Base-by-base conservation (phyloP, 768 basidiomycete genomes). In the Lentinula sp. region DNA sequence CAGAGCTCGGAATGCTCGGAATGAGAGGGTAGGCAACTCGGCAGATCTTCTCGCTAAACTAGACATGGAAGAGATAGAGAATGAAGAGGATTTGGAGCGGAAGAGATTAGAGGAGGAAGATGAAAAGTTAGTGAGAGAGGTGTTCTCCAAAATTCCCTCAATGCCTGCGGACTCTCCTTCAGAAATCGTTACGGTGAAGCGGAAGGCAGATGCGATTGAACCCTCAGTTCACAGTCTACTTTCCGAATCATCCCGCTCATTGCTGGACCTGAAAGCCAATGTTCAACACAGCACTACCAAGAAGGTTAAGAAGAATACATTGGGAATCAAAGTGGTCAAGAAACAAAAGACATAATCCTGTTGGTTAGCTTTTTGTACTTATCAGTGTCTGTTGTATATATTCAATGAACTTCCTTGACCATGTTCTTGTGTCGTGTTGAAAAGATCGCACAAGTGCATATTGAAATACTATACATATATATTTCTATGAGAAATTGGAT, bases 51-150 rank as follows among this genome's bases (percentile, higher is more conserved):
- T 86, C 20, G 86, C 83, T 5, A 79, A 86, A 57, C 69, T 92
- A 39, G 80, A 76, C 5, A 72, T 76, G 67, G 84, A 90, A 70
- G 91, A 93, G 62, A 75, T 89, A 10, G 88, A 93, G 71, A 83
- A 84, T 53, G 88, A 88, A 65, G 92, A 90, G 71, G 91, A 91
- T 54, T 80, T 82, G 43, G 84, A 85, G 67, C 79, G 79, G 70
- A 84, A 39, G 37, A 39, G 37, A 39, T 39, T 39, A 39, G 91
- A 95, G 65, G 93, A 95, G 63, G 95, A 96, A 72, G 96, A 98
- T 68, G 96, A 99, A 74, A 85, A 81, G 69, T 75, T 93, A 23
- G 91, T 98, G n/a, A 80, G 86, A 64, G 83, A 90, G 66, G 88
- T 93, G 20, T 99, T 99, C 71, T 82, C 91, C 13, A 39, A 39